Evolutionary conservation across 306 rosid species (phyloP).

Genomic region (Ormosia emarginata): DNA sequence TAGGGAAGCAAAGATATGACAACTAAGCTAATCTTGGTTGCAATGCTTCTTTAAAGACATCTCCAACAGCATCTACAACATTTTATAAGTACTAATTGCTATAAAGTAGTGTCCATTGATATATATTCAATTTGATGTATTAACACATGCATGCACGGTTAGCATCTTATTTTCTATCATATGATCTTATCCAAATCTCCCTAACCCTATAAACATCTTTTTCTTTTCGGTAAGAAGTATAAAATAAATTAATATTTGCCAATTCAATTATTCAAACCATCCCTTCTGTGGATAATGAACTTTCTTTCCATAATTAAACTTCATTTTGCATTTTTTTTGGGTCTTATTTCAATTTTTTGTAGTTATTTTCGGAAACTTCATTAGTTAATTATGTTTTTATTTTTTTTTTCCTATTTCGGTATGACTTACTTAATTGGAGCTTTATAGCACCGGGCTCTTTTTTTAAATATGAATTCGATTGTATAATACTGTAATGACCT

Average conservation of each 20-base stretch:
- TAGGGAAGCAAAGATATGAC: conserved; percentile 19
- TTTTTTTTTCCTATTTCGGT: too few species aligned
- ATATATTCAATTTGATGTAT: background rate
- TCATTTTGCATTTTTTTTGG: too few species aligned
- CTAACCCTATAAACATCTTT: background rate
- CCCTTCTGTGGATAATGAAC: background rate
- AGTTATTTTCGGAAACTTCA: too few species aligned
- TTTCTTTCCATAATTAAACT: background rate
- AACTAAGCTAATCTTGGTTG: conserved; percentile 21
- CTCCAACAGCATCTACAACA: background rate
- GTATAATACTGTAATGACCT: too few species aligned
- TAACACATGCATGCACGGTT: background rate
- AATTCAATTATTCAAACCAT: background rate
- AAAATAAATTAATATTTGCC: background rate
- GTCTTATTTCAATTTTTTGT: too few species aligned
- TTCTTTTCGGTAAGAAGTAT: too few species aligned
- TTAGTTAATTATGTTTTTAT: too few species aligned
- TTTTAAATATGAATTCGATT: too few species aligned
- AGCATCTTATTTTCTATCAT: background rate
- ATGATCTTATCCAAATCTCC: background rate
- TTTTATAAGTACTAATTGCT: too few species aligned
- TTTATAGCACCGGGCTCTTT: too few species aligned
- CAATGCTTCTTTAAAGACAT: background rate
- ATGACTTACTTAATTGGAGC: too few species aligned
- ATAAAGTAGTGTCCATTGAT: background rate